Base-by-base conservation (phyloP, 2,329 filamentous ascomycete species). In the Scortechinia acanthostroma region DNA sequence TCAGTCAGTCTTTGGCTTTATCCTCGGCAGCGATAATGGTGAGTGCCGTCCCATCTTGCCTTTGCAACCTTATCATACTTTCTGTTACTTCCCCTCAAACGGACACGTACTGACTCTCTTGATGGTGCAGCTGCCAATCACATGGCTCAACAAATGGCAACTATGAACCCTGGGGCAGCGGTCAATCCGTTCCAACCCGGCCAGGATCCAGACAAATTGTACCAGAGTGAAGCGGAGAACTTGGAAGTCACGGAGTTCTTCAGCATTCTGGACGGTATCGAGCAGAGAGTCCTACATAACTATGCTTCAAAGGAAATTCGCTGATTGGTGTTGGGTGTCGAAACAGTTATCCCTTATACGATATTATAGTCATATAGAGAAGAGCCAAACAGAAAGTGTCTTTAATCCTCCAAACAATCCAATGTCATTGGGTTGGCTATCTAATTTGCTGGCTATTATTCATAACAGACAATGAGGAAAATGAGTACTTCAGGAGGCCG, bases 1-100 rank as follows among this genome's bases (percentile, higher is more conserved):
- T 43, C 83, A 87, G 57, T 80, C 83, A 28, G 82, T 88, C 33
- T 88, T 88, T 62, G 85, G 82, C 51, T 88, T 87, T 61, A 81
- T 88, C 43, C 67, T 88, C 25, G 84, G 84, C 22, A 85, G 79
- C 61, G 85, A 88, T 56, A 88, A 88, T 61, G 71, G 81, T 86
- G 65, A 61, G 72, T 63, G 37, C 17, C 42, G 42, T 37, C 40
- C 35, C 20, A 15, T n/a, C 43, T 16, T 28, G 5, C 33, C 13
- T 40, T 28, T 22, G 5, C 17, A 22, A 4, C 3, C 3, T 23
- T 5, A 4, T 37, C 25, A 15, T 21, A 23, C 47, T 50, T 47
- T 48, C 48, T 19, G 33, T 17, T 49, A 42, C n/a, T n/a, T n/a
- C n/a, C n/a, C n/a, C n/a, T n/a, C n/a, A n/a, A n/a, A n/a, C n/a